Conservation (phyloP, 345 rosid genomes). For the Eucalyptus curtisii region DNA sequence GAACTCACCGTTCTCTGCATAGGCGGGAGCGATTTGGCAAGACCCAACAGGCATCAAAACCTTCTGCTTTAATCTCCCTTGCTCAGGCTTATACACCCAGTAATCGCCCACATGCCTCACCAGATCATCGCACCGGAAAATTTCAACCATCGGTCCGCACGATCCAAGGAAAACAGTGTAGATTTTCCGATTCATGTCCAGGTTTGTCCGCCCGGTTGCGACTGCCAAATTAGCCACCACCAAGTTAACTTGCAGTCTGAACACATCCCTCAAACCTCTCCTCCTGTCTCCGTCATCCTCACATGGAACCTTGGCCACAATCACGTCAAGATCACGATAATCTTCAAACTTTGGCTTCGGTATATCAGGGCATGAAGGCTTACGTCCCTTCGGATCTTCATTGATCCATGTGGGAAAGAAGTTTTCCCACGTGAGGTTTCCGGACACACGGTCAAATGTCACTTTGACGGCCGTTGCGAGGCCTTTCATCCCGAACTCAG, state of each 20-base stretch:
- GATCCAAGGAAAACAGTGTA: constrained; percentile 46
- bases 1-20: constrained; percentile 25
- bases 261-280: constrained; percentile 45
- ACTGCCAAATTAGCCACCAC: constrained; percentile 72
- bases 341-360: constrained; percentile 41
- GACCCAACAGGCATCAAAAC: constrained; percentile 77
- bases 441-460: constrained; percentile 16
- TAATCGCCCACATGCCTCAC: constrained; percentile 33
- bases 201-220: constrained; percentile 12
- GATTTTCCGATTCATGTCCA: constrained; percentile 1
- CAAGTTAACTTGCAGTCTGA: constrained; percentile 68
- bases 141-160: constrained; percentile 80
- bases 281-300: constrained; percentile 7
- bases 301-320: constrained; percentile 65
- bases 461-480: constrained; percentile 12
- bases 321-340: constrained; percentile 41
- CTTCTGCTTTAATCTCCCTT: constrained; percentile 41
- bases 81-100: constrained; percentile 66
- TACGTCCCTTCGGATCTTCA: constrained; percentile 22
- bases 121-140: constrained; percentile 66
- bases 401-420: constrained; percentile 72
- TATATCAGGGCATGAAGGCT: constrained; percentile 48
- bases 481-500: constrained; percentile 1
- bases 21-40: constrained; percentile 54
- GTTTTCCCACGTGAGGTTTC: constrained; percentile 34